Evolutionary conservation across 2,329 filamentous ascomycete genomes (phyloP), one percentile per base, ranked within the genome.

Genomic region (Colletotrichum musicola): DNA sequence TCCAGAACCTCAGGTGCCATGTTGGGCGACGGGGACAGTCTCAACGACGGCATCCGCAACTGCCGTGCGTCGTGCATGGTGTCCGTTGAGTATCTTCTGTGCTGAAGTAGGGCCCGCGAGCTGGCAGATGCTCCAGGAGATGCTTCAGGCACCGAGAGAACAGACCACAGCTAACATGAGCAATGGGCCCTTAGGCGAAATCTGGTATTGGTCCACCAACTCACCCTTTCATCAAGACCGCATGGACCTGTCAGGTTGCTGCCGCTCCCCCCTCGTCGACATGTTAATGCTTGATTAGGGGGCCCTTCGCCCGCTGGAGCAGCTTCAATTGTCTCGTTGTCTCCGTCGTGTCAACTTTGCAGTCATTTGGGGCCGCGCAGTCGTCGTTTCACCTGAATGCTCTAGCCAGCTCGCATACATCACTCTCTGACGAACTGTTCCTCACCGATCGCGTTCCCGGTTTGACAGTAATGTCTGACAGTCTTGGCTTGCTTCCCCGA

Each of bases 201-300:
- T 57, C 44, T 38, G 35, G 51, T 69, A 44, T 30, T 44, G 64
- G n/a, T 44, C 67, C 64, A 68, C 67, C 30, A 20, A 38, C 10
- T 44, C 38, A 35, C 30, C 46, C 57, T 42, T 49, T 58, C 58
- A 68, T 55, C 27, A 59, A 9, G 51, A 40, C 13, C 62, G 66
- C 64, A 68, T 69, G 27, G 63, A 54, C 42, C n/a, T 62, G 58
- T 58, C 56, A 63, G 54, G 61, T 20, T 44, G 59, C 53, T 67
- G 50, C 58, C 51, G 64, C 50, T 18, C 18, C 51, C 53, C 53
- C 53, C 38, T 54, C 44, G 18, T 13, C 25, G 22, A 47, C 30
- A 55, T 66, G 56, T 57, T 46, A 50, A 60, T 65, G 49, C 62
- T 57, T 42, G 18, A 66, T 66, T 46, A 51, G 44, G 25, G 14